Base-by-base conservation (phyloP, 2,329 filamentous ascomycete species). In the Atkinsonella hypoxylon region DNA sequence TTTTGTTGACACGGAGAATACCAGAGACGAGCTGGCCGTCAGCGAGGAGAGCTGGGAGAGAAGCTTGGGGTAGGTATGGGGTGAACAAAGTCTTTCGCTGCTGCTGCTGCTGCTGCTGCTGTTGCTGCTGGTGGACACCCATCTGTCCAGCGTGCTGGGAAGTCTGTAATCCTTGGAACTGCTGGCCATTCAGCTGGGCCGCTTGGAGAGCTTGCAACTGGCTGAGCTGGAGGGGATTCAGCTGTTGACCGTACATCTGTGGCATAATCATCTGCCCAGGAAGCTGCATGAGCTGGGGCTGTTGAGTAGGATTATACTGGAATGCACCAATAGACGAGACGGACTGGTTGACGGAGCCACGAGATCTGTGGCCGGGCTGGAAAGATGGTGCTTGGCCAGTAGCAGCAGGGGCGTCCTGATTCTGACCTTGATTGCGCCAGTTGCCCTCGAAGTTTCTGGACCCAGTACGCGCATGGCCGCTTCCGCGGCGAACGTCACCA, bases 11-110 rank as follows among this genome's bases (percentile, higher is more conserved):
- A 54, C 93, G 87, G 48, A 98, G 84, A 59, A 96, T 89, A 72
- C 93, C 93, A 54, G 91, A 91, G 50, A 98, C 93, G 52, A 98
- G 83, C 68, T 95, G 89, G 17, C 93, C 93, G 62, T 96, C 89
- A 54, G 82, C 84, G 52, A 97, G 80, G 39, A 98, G 79, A 47
- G 90, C 91, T 52, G 93, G 93, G 18, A 98, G 77, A 52, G 86
- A 94, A 7, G 91, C 91, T 67, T 98, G 93, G 15, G 93, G 91
- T 47, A 98, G 79, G 63, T 98, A 98, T 55, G 93, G 93, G 60
- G 93, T 97, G 73, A 98, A 98, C 20, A 98, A 80, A 1, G 93
- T 98, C 78, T 98, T 98, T 64, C 93, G 85, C 72, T 95, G 90
- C 65, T 95, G 89, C 62, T 93, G 86, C 56, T 85, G 85, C 58